Evolutionary conservation across 164 flowering plant genomes (phyloP), one percentile per base, ranked within the genome.

Genomic region (Tinospora cordifolia): DNA sequence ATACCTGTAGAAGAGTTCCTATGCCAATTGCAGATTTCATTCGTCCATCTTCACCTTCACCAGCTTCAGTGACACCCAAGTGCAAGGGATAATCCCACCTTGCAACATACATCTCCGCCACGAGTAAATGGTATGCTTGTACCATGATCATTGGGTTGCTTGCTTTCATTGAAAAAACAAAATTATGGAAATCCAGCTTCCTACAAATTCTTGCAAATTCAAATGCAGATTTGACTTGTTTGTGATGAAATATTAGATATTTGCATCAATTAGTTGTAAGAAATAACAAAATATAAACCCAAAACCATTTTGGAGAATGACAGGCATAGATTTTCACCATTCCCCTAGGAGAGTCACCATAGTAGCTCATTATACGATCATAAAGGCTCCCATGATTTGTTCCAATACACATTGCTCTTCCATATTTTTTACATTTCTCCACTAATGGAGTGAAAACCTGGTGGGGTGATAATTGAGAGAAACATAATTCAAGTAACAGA

Each of bases 1-100:
- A 24, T 77, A 93, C 98, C 96, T 88, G 97, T 70, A 93, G 96
- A 79, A 93, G 96, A 46, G 97, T 93, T 70, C 98, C 98, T 77
- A 93, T 91, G 65, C 98, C 98, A 79, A 93, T 93, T 38, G 98
- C 94, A 75, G 98, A 93, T 80, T 93, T 93, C 98, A 93, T 93
- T 64, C 98, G 79, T 40, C 98, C 98, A 84, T 93, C 98, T 81
- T 93, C 98, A 76, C 98, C 98, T 82, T 93, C 98, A 81, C 98
- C 98, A 76, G 98, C 98, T 86, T 93, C 98, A 66, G 98, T 93
- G 47, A 93, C 98, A 75, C 98, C 98, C 76, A 93, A 81, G 76
- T 93, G 98, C 66, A 93, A 75, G 34, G 98, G 98, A 78, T 93
- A 93, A 81, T 93, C 97, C 98, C 98, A 93, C 40, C 98, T 95